Percentiles rank a stretch among this genome's conserved stretches.
phyloP scores from a whole-genome alignment of 257 asterid species.

The Solanum ossicruentum region DNA sequence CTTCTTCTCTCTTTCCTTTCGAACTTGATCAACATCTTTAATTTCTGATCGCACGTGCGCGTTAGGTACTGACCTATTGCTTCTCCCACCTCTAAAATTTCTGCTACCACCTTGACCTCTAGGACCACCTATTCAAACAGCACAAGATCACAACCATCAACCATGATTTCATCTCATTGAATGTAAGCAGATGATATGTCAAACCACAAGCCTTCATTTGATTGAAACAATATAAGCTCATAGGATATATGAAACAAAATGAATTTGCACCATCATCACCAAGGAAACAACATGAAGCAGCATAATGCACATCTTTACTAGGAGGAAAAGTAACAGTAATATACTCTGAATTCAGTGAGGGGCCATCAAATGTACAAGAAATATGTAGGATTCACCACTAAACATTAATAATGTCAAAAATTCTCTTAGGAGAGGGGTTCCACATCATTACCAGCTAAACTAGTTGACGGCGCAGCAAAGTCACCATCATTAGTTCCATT shows the following conservation, averaged over 20 bases:
- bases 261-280: background rate
- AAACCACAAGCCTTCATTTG: background rate
- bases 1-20: slow-evolving; percentile 83
- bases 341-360: background rate
- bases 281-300: background rate
- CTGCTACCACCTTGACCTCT: slow-evolving; percentile 39
- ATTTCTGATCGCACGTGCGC: slow-evolving; percentile 80
- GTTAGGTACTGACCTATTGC: slow-evolving; percentile 36
- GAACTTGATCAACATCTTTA: slow-evolving; percentile 63
- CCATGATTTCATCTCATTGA: background rate
- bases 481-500: slow-evolving; percentile 32
- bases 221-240: background rate
- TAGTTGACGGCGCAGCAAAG: slow-evolving; percentile 29
- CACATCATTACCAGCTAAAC: slow-evolving; percentile 41
- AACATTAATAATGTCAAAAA: background rate
- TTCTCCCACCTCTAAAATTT: slow-evolving; percentile 49
- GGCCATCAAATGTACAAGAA: background rate
- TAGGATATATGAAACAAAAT: background rate
- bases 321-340: background rate
- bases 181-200: background rate
- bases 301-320: background rate
- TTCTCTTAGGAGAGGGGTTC: background rate
- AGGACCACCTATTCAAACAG: slow-evolving; percentile 25
- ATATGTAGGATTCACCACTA: background rate
- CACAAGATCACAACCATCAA: background rate